Percentiles rank a stretch among this genome's conserved stretches.
phyloP scores from a whole-genome alignment of 768 basidiomycete species.

The Lactarius psammicola region DNA sequence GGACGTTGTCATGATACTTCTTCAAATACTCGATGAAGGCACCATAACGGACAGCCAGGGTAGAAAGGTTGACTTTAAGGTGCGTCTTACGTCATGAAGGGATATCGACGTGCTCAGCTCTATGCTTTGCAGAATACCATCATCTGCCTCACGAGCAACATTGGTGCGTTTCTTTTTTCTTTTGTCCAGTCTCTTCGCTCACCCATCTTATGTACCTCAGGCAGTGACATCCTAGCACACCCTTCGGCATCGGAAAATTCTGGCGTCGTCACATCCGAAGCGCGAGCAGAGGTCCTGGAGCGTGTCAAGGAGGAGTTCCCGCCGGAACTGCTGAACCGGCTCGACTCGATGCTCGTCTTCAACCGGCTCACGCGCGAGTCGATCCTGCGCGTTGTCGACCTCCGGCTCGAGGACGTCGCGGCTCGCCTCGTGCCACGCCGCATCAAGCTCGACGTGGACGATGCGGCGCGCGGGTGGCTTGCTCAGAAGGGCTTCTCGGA shows the following conservation, averaged over 20 bases:
- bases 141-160: constrained; percentile 85
- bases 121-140: constrained; percentile 72
- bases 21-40: constrained; percentile 92
- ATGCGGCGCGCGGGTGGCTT: constrained; percentile 62
- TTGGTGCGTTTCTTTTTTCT: constrained; percentile 43
- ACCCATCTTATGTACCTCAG: constrained; percentile 11
- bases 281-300: constrained; percentile 66
- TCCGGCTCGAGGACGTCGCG: constrained; percentile 75
- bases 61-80: constrained; percentile 88
- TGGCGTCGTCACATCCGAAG: constrained; percentile 62
- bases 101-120: not conserved
- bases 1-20: constrained; percentile 87
- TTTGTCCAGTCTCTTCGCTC: not conserved
- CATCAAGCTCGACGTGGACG: constrained; percentile 70
- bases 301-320: constrained; percentile 81
- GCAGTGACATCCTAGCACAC: constrained; percentile 73
- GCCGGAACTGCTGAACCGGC: constrained; percentile 85
- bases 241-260: constrained; percentile 56
- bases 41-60: constrained; percentile 89
- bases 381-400: constrained; percentile 73
- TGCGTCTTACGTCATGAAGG: constrained; percentile 29
- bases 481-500: constrained; percentile 78
- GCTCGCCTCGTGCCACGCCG: constrained; percentile 59
- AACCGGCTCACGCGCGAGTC: constrained; percentile 79
- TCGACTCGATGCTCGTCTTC: constrained; percentile 86